Evolutionary conservation across 2,329 filamentous ascomycete species (phyloP), one percentile per base, ranked within the genome.

Genomic region (Lasiodiplodia hormozganensis): DNA sequence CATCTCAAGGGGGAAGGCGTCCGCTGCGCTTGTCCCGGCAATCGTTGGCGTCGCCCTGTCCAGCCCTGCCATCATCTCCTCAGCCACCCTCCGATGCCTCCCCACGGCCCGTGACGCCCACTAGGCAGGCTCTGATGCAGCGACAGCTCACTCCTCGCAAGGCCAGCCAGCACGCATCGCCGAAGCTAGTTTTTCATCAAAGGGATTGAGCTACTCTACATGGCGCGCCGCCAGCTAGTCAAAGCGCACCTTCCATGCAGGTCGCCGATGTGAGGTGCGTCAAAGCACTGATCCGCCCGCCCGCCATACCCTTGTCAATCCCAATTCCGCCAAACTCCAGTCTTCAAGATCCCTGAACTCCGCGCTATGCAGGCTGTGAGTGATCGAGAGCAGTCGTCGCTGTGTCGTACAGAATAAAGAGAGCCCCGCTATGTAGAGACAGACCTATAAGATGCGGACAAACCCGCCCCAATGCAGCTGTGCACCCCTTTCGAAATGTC

Each of bases 291-390:
- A 64, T 64, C 60, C 60, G 36, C 60, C 60, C 60, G 60, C 60
- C 60, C 60, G 60, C 40, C 43, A 7, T 62, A 16, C 8, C 60
- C 47, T n/a, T 64, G 60, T n/a, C 47, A 53, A 64, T 64, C 47
- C 60, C 47, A 64, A 64, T 64, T 40, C 60, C 60, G 25, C 47
- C 40, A 64, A 62, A 64, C 60, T 64, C 60, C 60, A 64, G 43
- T 49, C 43, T 52, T 52, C 60, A 51, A 57, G 60, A 64, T 64
- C 47, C 60, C 60, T 64, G 60, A 64, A 64, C 60, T 64, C 60
- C 60, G 60, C 60, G 60, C 60, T 64, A 64, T 64, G 60, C 60
- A 64, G 60, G 28, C 60, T 64, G 60, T 25, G 43, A 25, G 56
- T 43, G 57, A 28, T 47, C 40, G 56, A 40, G 56, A 49, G 58